Conservation (phyloP, 2,329 filamentous ascomycete species). For the Alternaria brassicae region DNA sequence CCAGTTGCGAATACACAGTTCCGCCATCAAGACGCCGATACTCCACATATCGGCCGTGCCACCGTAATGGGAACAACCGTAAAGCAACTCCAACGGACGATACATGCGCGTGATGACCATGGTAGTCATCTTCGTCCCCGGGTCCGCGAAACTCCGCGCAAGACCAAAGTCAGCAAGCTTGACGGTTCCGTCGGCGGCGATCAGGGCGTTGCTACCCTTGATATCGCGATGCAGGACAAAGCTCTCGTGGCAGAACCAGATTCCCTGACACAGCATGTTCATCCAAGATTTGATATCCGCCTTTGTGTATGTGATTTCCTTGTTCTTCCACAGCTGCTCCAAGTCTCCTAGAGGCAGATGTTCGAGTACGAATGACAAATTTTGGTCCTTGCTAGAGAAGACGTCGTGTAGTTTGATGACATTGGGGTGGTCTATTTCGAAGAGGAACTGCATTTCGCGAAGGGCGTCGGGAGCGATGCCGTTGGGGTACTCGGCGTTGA, state of each 20-base stretch:
- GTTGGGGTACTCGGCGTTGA: slow-evolving; percentile 84
- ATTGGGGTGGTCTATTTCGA: slow-evolving; percentile 93
- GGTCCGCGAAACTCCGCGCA: slow-evolving; percentile 86
- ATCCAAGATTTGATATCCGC: slow-evolving; percentile 98
- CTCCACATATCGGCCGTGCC: slow-evolving; percentile 95
- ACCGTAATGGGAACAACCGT: slow-evolving; percentile 86
- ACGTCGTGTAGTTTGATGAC: slow-evolving; percentile 92
- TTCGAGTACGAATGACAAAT: slow-evolving; percentile 94
- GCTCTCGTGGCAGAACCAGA: slow-evolving; percentile 97
- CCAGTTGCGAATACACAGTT: slow-evolving; percentile 81
- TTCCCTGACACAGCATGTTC: slow-evolving; percentile 90
- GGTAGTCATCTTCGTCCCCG: slow-evolving; percentile 85
- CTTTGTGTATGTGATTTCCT: slow-evolving; percentile 79
- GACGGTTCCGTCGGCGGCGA: slow-evolving; percentile 89
- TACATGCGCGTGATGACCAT: slow-evolving; percentile 99
- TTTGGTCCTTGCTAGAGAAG: slow-evolving; percentile 95
- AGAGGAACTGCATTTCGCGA: slow-evolving; percentile 93
- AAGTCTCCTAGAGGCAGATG: slow-evolving; percentile 93
- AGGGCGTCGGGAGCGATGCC: slow-evolving; percentile 94
- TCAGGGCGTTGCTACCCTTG: slow-evolving; percentile 97
- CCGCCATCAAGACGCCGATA: slow-evolving; percentile 90
- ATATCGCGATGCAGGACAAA: slow-evolving; percentile 96
- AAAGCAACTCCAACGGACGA: slow-evolving; percentile 90
- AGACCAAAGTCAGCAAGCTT: slow-evolving; percentile 98
- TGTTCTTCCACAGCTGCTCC: slow-evolving; percentile 84